Evolutionary conservation across 371 early-diverging fungal genomes (phyloP), one percentile per base, ranked within the genome.

Genomic region (Zychaea mexicana): DNA sequence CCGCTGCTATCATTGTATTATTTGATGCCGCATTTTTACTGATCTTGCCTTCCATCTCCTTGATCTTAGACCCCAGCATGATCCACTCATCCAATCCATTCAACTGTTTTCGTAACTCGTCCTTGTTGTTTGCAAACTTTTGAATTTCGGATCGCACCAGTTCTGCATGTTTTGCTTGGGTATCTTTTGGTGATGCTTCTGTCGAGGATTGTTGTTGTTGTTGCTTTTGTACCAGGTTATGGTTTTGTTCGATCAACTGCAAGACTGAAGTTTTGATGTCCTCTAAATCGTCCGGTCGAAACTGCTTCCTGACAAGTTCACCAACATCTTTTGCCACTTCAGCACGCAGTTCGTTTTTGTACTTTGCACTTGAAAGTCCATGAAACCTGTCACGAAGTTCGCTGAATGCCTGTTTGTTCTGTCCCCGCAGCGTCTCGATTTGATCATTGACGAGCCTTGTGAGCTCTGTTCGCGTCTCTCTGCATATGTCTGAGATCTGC

Each of bases 31-130:
- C n/a, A n/a, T n/a, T n/a, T 49, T 24, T 42, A 42, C n/a, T 24
- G 17, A 56, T 22, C 7, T 17, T 56, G 22, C n/a, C 52, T 27
- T 54, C 62, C 47, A 64, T 33, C 3, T 52, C 31, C 28, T 59
- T 32, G 21, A 57, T 27, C 27, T 38, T 64, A 10, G 58, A 26
- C n/a, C 31, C 31, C 42, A 42, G 0, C n/a, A 15, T 42, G n/a
- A 1, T 42, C 42, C 42, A 42, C 15, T 42, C 42, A 42, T 42
- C 42, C 42, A 42, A 6, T 42, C n/a, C 42, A 42, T 15, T 42
- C 5, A 42, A 42, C n/a, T 42, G 42, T 42, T 42, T 42, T 12
- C 15, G 42, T 42, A 42, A 42, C n/a, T 7, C 42, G 15, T 42
- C 42, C n/a, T 42, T 15, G 5, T 42, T 42, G 13, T 42, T 4